A percentile compares a stretch with the other conserved stretches of the same genome.
These are phyloP conservation scores for Dothideomycetidae sp. DNA, from an alignment of 2,329 filamentous ascomycete genomes.

Conservation along the genomic window DNA sequence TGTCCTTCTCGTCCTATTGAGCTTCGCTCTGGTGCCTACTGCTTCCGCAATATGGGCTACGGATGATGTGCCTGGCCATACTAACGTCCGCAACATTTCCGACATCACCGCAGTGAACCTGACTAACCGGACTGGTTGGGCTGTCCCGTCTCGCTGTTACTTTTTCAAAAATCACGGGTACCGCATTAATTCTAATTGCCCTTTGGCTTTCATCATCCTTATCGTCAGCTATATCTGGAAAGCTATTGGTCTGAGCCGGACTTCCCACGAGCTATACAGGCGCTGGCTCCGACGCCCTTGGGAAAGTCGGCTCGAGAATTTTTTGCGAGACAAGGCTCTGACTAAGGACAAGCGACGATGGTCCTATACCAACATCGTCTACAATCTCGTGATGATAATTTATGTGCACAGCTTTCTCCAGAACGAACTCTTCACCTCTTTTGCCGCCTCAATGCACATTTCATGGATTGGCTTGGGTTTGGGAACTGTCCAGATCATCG, in stretches of 20 bases:
- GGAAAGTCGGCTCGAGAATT: conserved; percentile 9
- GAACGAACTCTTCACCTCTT: conserved; percentile 14
- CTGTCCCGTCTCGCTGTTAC: conserved; percentile 8
- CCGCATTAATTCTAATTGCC: conserved; percentile 16
- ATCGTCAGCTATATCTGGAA: conserved; percentile 19
- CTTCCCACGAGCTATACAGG: conserved; percentile 10
- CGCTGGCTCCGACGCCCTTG: conserved; percentile 12
- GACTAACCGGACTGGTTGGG: conserved; percentile 5
- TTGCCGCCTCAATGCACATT: conserved; percentile 16
- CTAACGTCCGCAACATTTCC: background rate
- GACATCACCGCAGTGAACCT: conserved; percentile 1
- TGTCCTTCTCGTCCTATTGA: conserved; percentile 14
- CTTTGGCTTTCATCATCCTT: conserved; percentile 14
- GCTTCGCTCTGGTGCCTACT: conserved; percentile 15
- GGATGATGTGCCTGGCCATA: background rate
- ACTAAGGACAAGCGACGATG: conserved; percentile 7
- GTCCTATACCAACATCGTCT: conserved; percentile 11
- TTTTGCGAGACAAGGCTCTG: conserved; percentile 11
- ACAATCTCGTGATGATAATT: conserved; percentile 11
- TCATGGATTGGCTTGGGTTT: conserved; percentile 15
- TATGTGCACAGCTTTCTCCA: conserved; percentile 4
- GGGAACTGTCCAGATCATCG: conserved; percentile 16
- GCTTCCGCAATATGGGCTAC: conserved; percentile 14
- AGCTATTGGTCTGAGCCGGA: conserved; percentile 14
- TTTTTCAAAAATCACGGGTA: conserved; percentile 9